Evolutionary conservation across 208 protist genomes (phyloP).

Genomic region (Borovskyia barvae): DNA sequence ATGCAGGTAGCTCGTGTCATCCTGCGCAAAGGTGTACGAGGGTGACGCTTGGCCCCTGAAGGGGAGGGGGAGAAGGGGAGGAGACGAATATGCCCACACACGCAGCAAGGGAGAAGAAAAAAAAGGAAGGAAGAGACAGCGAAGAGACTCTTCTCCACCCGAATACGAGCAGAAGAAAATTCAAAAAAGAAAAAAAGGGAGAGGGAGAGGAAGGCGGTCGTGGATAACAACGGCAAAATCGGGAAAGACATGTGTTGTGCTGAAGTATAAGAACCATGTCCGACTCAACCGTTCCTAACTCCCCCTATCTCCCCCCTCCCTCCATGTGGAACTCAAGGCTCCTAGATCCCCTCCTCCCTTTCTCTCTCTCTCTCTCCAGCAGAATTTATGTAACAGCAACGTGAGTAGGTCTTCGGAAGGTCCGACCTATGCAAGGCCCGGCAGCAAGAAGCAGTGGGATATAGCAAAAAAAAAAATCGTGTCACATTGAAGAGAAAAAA

Average conservation of each 20-base stretch:
- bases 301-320: too few relatives aligned
- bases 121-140: background rate
- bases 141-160: too few relatives aligned
- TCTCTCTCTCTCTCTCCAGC: too few relatives aligned
- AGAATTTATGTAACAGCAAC: too few relatives aligned
- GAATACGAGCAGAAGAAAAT: constrained; percentile 2
- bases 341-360: too few relatives aligned
- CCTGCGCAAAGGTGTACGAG: too few relatives aligned
- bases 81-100: background rate
- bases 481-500: background rate
- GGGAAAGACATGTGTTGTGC: too few relatives aligned
- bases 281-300: too few relatives aligned
- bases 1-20: too few relatives aligned
- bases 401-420: too few relatives aligned
- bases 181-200: constrained; percentile 2
- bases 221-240: background rate
- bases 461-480: background rate
- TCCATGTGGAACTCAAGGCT: too few relatives aligned
- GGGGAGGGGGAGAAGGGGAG: background rate
- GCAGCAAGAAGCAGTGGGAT: constrained; percentile 2
- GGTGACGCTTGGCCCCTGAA: background rate
- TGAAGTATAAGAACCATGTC: too few relatives aligned
- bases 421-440: constrained; percentile 1
- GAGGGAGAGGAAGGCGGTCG: background rate
- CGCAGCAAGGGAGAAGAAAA: background rate